A percentile compares a stretch with the other conserved stretches of the same genome.
These are phyloP conservation scores for Elsinoe perseae DNA, from an alignment of 2,329 filamentous ascomycete genomes.

Conservation along the genomic window DNA sequence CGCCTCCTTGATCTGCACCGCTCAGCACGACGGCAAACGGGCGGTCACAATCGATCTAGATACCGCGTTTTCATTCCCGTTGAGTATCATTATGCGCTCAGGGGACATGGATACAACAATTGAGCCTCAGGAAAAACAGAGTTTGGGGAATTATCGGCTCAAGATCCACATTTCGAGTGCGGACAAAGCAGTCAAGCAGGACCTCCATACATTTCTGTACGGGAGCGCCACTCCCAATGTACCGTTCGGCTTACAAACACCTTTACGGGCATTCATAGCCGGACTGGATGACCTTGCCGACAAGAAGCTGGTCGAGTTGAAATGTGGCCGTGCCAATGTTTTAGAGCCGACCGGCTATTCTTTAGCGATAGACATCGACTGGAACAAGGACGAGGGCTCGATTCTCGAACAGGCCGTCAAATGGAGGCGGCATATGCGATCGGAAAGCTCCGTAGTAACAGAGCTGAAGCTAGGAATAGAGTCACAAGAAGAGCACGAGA, in stretches of 20 bases:
- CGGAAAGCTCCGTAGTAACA: not conserved
- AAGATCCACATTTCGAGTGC: not conserved
- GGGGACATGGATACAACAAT: not conserved
- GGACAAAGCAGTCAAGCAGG: not conserved
- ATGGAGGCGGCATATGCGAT: conserved; percentile 24
- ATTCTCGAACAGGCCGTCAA: not conserved
- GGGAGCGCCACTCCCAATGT: not conserved
- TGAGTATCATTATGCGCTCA: not conserved
- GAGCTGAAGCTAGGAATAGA: not conserved
- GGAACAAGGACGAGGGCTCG: conserved; percentile 17
- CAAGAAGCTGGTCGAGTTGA: not conserved
- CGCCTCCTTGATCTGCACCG: not conserved
- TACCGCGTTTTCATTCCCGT: not conserved
- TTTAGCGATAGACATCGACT: conserved; percentile 24
- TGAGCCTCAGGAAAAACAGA: not conserved
- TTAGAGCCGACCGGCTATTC: conserved; percentile 16
- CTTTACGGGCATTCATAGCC: not conserved
- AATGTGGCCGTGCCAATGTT: not conserved
- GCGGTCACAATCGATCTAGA: conserved; percentile 4
- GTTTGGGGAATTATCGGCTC: not conserved
- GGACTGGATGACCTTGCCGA: not conserved
- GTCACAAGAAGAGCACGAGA: conserved; percentile 1
- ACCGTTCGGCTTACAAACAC: conserved; percentile 4
- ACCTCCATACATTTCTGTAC: not conserved
- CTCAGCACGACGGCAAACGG: not conserved